Base-by-base conservation (phyloP, 1,139 yeast genomes). In the Candida neerlandica region DNA sequence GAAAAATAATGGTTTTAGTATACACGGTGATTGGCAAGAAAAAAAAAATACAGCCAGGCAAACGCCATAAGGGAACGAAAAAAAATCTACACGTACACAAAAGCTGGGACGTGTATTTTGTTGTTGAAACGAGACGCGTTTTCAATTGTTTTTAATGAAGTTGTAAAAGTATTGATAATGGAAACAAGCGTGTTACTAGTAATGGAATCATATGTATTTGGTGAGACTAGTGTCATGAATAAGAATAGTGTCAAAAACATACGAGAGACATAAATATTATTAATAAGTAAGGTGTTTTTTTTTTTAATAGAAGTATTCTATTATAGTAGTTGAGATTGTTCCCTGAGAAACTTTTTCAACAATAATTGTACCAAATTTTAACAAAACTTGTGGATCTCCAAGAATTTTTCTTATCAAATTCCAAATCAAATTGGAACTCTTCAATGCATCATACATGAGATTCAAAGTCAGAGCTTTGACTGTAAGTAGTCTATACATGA, bases 401-500 rank as follows among this genome's bases (percentile, higher is more conserved):
- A 66, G 57, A 35, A 67, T 51, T 29, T 63, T 61, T 38, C 52
- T 52, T 33, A 65, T 47, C 32, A 66, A 54, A 29, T 53, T 55
- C 37, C 53, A 48, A 29, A 67, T 48, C 35, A 62, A 51, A 42
- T 63, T 56, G 7, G 69, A 64, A 30, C 63, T 60, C 50, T 60
- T 59, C 48, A 66, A 57, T 5, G 69, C 66, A 18, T 45, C 54
- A 30, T 62, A 49, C 41, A 67, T 55, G 27, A 65, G 64, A 15
- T 51, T 37, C 35, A 65, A 48, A 7, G 66, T 53, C 33, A 65
- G 55, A 2, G 69, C 69, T 37, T 60, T 61, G 2, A 70, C 63
- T 39, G 57, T 57, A 46, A 66, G 53, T 45, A 67, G 58, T 38
- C 54, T 57, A 21, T 58, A 55, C 51, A 66, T 57, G 43, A 67